Evolutionary conservation across 768 basidiomycete genomes (phyloP).

Genomic region (Tricholoma matsutake): DNA sequence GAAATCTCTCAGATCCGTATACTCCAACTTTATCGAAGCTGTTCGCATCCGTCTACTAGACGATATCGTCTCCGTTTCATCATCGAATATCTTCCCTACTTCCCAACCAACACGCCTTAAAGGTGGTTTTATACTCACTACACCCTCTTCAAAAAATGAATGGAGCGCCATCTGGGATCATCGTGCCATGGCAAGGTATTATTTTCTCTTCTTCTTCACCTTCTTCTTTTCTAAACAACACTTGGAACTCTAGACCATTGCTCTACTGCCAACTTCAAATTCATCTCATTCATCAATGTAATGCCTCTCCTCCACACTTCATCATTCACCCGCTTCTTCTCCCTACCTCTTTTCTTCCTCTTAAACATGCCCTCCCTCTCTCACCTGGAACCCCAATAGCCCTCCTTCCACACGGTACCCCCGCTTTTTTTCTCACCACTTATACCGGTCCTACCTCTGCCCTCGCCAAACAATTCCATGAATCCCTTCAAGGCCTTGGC

Average conservation of each 20-base stretch:
- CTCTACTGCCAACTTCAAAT: slow-evolving; percentile 60
- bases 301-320: slow-evolving; percentile 37
- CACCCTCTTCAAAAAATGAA: slow-evolving; percentile 41
- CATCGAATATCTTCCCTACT: slow-evolving; percentile 24
- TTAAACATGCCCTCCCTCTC: slow-evolving; percentile 41
- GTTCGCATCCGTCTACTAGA: slow-evolving; percentile 53
- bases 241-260: slow-evolving; percentile 45
- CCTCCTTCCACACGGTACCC: slow-evolving; percentile 66
- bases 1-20: slow-evolving; percentile 37
- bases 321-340: slow-evolving; percentile 63
- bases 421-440: slow-evolving; percentile 70
- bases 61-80: slow-evolving; percentile 46
- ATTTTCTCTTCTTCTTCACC: neutral
- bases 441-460: slow-evolving; percentile 67
- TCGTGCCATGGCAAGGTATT: slow-evolving; percentile 45
- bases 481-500: slow-evolving; percentile 62
- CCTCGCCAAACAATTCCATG: slow-evolving; percentile 59
- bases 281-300: slow-evolving; percentile 33
- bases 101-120: slow-evolving; percentile 48
- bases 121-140: slow-evolving; percentile 61
- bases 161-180: slow-evolving; percentile 70
- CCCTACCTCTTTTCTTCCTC: slow-evolving; percentile 55
- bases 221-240: slow-evolving; percentile 10
- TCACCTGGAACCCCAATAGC: slow-evolving; percentile 63
- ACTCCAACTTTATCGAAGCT: slow-evolving; percentile 59